Evolutionary conservation across 345 rosid genomes (phyloP), one percentile per base, ranked within the genome.

Genomic region (Salix exigua): DNA sequence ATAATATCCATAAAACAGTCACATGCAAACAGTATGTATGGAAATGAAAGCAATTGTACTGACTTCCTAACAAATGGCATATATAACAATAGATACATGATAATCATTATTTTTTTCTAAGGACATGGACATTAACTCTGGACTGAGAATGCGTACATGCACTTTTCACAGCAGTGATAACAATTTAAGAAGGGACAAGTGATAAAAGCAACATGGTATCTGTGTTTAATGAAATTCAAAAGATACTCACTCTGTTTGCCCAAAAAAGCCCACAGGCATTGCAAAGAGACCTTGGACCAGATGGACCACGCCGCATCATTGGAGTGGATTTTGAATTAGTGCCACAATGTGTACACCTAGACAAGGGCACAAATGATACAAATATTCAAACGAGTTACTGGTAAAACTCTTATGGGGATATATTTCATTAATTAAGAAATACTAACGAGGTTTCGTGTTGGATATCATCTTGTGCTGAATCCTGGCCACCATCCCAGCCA

Each of bases 301-400:
- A 81, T 69, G 98, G 99, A 74, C 99, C 99, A 35, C 98, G 98
- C 62, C 98, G 93, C 99, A 95, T 95, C 99, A 95, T 95, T 19
- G 99, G 99, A 62, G 99, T 95, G 62, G 85, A 83, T 76, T 87
- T 91, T 60, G 97, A 93, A 87, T 90, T 90, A 68, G 76, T 87
- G 79, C 99, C 96, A 81, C 99, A 95, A 80, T 95, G 98, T 40
- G 85, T 85, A 83, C 99, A 96, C 77, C 99, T 96, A 85, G 53
- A 77, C n/a, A 63, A 11, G 42, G 64, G 7, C 21, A 25, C 48
- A 70, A 69, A n/a, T 13, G 21, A 35, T 68, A 8, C 25, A 4
- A 55, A 21, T 9, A 55, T 23, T 55, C 61, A 55, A 55, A 8
- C 61, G 3, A 55, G 26, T 13, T 38, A 76, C 48, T 30, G 66